phyloP scores from a whole-genome alignment of 768 basidiomycete genomes.

The Collybia sp. region DNA sequence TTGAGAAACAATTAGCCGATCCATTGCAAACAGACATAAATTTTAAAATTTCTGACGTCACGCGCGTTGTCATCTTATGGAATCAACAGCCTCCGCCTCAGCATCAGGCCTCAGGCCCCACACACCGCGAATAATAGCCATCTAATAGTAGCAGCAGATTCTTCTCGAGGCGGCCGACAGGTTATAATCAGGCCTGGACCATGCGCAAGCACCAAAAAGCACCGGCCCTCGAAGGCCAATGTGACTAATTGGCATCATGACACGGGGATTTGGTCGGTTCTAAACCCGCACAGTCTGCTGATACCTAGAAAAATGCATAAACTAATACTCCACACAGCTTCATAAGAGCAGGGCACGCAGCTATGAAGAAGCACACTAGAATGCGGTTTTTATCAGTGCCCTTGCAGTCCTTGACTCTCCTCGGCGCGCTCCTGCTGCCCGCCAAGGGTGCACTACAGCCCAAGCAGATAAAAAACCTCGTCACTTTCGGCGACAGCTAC shows the following conservation, averaged over 20 bases:
- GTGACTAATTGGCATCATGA: no score
- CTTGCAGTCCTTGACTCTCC: constrained; percentile 25
- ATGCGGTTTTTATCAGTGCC: constrained; percentile 8
- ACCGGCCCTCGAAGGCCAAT: no score
- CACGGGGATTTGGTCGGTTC: no score
- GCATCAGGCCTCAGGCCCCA: constrained; percentile 3
- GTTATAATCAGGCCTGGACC: background rate
- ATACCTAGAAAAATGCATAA: background rate
- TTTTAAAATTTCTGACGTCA: no score
- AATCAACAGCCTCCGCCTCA: background rate
- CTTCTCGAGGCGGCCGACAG: background rate
- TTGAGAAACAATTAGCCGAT: no score
- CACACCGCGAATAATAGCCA: constrained; percentile 8
- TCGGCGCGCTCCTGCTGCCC: background rate
- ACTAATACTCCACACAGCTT: background rate
- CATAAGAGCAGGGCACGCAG: background rate
- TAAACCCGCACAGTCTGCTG: no score
- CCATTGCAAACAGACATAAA: no score
- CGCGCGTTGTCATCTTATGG: constrained; percentile 11
- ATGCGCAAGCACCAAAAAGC: background rate
- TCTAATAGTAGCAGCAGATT: background rate
- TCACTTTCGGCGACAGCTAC: constrained; percentile 62
- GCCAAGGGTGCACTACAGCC: constrained; percentile 13
- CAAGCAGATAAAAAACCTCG: constrained; percentile 50
- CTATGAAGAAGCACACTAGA: background rate